Conservation (phyloP, 257 asterid species). For the Solanum lycopersicoides region DNA sequence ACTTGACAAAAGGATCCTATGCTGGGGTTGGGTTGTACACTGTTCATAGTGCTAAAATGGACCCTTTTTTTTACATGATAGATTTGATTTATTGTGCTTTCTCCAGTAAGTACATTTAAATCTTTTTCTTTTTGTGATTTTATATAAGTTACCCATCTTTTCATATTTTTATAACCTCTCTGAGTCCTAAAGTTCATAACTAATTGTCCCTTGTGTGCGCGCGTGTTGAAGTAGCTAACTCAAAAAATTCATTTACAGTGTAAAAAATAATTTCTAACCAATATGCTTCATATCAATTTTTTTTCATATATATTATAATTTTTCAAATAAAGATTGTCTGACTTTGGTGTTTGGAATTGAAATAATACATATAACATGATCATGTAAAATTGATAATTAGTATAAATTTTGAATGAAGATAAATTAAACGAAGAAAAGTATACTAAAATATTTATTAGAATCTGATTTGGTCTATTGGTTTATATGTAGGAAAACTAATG, state of each 20-base stretch:
- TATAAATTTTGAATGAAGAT: neutral
- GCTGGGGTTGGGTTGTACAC: neutral
- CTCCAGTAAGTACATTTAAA: neutral
- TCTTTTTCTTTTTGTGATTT: neutral
- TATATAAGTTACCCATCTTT: neutral
- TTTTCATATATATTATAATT: too few species aligned
- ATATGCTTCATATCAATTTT: too few species aligned
- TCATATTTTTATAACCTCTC: neutral
- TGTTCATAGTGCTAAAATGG: neutral
- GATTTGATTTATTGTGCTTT: neutral
- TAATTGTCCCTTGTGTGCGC: neutral
- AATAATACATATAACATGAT: neutral
- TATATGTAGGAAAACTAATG: neutral
- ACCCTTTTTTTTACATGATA: neutral
- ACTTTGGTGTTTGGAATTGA: neutral
- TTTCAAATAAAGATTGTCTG: too few species aligned
- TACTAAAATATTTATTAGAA: neutral
- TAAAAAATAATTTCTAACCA: too few species aligned
- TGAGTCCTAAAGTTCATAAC: neutral
- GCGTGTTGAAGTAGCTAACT: neutral
- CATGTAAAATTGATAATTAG: too few species aligned
- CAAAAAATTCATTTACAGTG: accelerated
- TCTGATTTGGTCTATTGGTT: neutral
- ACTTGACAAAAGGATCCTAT: constrained; percentile 7
- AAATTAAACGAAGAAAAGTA: neutral